Base-by-base conservation (phyloP, 2,329 filamentous ascomycete genomes). In the Lachnellula arida region DNA sequence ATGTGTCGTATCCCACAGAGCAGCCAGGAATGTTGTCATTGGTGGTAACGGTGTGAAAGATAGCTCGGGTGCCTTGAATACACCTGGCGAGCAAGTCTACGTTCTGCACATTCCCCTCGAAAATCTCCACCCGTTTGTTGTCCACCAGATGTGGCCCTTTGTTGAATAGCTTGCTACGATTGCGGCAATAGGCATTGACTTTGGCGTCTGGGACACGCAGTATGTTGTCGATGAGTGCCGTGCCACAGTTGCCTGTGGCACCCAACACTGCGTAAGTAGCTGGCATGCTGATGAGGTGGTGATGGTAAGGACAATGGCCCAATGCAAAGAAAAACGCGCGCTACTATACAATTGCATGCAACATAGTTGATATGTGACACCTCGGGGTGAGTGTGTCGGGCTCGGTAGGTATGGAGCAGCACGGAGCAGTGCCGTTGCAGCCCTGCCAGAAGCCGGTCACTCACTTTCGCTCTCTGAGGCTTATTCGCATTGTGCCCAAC, bases 111-210 rank as follows among this genome's bases (percentile, higher is more conserved):
- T 58, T 70, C 43, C 76, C 76, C 54, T 73, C 70, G 59, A 74
- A 78, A 34, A 79, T 65, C 0, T 68, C 32, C 14, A 78, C 70
- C 4, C 65, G 65, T 46, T 69, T 64, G 57, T 63, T 70, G 7
- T 68, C 59, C 1, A 44, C 55, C 5, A 71, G 47, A n/a, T 67
- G 62, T 1, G 76, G 75, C 2, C 74, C 9, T 4, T 71, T 53
- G 0, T 52, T 55, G 3, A 62, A 15, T 3, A 79, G 71, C 60
- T 78, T 79, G 8, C 65, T 28, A 15, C 63, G 58, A 60, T 72
- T 73, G 55, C 76, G 77, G 54, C 75, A 76, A 65, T 75, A 79
- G 19, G 73, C 75, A 54, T 75, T 60, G 56, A 80, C 67, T 4
- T 60, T 58, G 35, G 53, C 62, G 8, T 69, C 37, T 0, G 71